Evolutionary conservation across 116 monocot genomes (phyloP), one percentile per base, ranked within the genome.

Genomic region (Iris pallida): DNA sequence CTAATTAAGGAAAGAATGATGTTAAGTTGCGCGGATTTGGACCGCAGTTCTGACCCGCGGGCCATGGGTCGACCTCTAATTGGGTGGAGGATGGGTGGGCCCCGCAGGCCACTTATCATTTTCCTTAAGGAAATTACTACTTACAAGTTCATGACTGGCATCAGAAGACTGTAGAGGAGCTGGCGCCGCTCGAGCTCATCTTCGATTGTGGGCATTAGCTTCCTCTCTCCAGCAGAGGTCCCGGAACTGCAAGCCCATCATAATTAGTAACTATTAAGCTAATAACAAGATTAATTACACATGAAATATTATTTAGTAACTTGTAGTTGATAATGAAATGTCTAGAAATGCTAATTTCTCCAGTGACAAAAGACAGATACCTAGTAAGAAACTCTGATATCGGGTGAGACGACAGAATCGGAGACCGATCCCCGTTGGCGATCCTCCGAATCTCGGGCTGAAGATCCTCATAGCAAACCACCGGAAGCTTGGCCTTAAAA

Each of bases 331-430:
- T 30, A 30, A 30, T 30, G 30, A 30, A 30, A 30, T 30, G 30
- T 30, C 30, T 30, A 30, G 30, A 30, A 30, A 30, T 30, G 30
- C 30, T 30, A 30, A 30, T 30, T 30, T 30, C 30, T 30, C 30
- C 30, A 30, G 30, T 30, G 30, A 30, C 30, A 30, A 30, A 30
- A 30, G 30, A 54, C 0, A 8, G 8, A 43, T 12, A 88, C 88
- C 88, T 88, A 6, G 84, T 88, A 59, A 85, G 73, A 57, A 88
- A 85, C 61, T 85, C 85, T n/a, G 85, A 79, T 54, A 88, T 72
- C 41, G 88, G 88, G 11, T 49, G 61, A 60, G 73, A 66, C 48
- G 73, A 89, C 62, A 89, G 79, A 64, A 89, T 82, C 4, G 71
- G 66, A 2, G 89, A 85, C 53, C 60, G 68, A 64, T 89, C 89